Conservation (phyloP, 352 stramenopile species). For the Phytophthora melonis region DNA sequence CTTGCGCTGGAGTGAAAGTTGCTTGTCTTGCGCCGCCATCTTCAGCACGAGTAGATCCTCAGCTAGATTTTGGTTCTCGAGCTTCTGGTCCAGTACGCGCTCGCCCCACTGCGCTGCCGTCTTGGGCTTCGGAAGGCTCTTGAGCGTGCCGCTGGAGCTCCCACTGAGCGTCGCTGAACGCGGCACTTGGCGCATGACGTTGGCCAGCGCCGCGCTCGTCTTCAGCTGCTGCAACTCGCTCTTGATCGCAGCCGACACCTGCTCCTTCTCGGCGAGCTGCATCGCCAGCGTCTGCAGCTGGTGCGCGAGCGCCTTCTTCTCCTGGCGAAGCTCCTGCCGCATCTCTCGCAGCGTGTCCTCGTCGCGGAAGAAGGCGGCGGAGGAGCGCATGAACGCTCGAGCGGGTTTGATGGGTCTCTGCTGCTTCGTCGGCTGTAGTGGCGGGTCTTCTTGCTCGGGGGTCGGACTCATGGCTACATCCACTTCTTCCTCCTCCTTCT, state of each 20-base stretch:
- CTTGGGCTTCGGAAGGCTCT: constrained; percentile 18
- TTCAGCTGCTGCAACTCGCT: constrained; percentile 65
- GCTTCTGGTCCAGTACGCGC: constrained; percentile 52
- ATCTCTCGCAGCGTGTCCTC: constrained; percentile 59
- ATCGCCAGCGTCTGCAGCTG: constrained; percentile 42
- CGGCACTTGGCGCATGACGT: constrained; percentile 31
- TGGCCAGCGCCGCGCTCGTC: constrained; percentile 55
- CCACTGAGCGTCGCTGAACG: constrained; percentile 5
- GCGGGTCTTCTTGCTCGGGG: constrained; percentile 1
- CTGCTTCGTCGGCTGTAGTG: neutral
- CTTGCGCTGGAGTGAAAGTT: constrained; percentile 24
- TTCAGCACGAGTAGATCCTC: constrained; percentile 50
- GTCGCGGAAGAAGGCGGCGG: constrained; percentile 61
- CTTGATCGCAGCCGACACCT: constrained; percentile 44
- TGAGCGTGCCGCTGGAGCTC: neutral
- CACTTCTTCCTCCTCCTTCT: constrained; percentile 4
- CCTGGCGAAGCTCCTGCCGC: constrained; percentile 40
- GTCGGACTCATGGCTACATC: neutral
- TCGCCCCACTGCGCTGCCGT: constrained; percentile 55
- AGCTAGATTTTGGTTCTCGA: constrained; percentile 45
- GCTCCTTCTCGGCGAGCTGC: constrained; percentile 50
- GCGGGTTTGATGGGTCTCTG: constrained; percentile 12
- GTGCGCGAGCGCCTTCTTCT: constrained; percentile 51
- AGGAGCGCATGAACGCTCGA: constrained; percentile 30
- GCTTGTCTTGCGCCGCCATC: constrained; percentile 37